Evolutionary conservation across 1,284 basidiomycete species (phyloP).

Genomic region (Entoloma clypeatum): DNA sequence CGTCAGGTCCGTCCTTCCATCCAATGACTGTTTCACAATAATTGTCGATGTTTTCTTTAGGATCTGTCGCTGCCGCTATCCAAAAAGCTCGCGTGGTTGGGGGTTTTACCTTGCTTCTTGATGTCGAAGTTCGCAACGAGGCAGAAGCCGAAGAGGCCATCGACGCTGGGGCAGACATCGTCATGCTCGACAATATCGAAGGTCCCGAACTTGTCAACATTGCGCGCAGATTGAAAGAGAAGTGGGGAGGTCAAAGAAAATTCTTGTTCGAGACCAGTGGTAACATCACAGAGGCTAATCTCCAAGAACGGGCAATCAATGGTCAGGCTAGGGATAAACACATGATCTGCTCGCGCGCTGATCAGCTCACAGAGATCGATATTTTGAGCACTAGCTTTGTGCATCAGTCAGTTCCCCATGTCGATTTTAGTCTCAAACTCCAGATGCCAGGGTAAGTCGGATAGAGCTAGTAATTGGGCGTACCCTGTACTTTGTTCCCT

Average conservation of each 20-base stretch:
- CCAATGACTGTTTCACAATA: background rate
- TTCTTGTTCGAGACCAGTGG: slow-evolving; percentile 92
- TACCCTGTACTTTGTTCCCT: background rate
- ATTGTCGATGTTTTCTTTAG: slow-evolving; percentile 33
- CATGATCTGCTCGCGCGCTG: background rate
- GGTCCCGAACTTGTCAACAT: slow-evolving; percentile 68
- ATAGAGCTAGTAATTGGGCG: background rate
- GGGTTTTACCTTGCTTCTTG: slow-evolving; percentile 90
- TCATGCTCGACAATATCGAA: slow-evolving; percentile 98
- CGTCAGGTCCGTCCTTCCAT: slow-evolving; percentile 58
- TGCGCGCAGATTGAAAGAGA: slow-evolving; percentile 69
- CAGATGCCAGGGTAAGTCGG: slow-evolving; percentile 48
- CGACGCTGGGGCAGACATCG: slow-evolving; percentile 91
- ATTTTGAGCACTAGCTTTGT: slow-evolving; percentile 91
- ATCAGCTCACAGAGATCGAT: slow-evolving; percentile 69
- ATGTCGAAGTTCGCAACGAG: slow-evolving; percentile 90
- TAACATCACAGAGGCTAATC: slow-evolving; percentile 84
- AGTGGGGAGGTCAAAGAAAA: slow-evolving; percentile 74
- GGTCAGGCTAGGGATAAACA: slow-evolving; percentile 40
- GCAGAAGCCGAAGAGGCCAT: slow-evolving; percentile 95
- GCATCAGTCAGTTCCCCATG: slow-evolving; percentile 88
- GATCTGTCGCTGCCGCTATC: slow-evolving; percentile 89
- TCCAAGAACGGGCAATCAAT: slow-evolving; percentile 71
- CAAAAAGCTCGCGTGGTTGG: slow-evolving; percentile 83
- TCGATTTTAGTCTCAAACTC: slow-evolving; percentile 94